Conservation (phyloP, 192 early-diverging fungal genomes). For the Entomortierella parvispora region DNA sequence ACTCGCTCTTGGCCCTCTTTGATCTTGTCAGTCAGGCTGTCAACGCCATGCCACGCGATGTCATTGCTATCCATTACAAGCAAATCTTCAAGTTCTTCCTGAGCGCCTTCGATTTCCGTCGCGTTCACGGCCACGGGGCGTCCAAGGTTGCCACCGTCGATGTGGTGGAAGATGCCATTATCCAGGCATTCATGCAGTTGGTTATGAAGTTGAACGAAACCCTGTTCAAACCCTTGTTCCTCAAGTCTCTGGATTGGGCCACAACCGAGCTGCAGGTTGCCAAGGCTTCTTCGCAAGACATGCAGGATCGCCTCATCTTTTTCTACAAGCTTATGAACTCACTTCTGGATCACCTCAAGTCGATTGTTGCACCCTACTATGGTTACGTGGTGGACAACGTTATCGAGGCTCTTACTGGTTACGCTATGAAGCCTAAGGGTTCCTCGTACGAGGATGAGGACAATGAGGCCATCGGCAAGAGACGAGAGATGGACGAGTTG, state of each 20-base stretch:
- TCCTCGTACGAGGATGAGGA: conserved; percentile 16
- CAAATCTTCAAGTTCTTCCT: conserved; percentile 92
- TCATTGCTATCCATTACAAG: conserved; percentile 77
- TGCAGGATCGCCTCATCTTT: conserved; percentile 50
- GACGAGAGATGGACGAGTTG: conserved; percentile 61
- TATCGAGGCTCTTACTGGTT: conserved; percentile 65
- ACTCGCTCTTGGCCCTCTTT: conserved; percentile 72
- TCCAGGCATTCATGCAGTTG: conserved; percentile 82
- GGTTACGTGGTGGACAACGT: conserved; percentile 77
- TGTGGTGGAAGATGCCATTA: conserved; percentile 72
- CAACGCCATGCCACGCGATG: conserved; percentile 67
- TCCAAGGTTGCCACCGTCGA: conserved; percentile 50
- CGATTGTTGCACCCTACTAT: conserved; percentile 80
- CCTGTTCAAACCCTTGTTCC: conserved; percentile 93
- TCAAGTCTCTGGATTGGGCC: conserved; percentile 87
- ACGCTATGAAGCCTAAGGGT: conserved; percentile 43
- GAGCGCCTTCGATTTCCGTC: conserved; percentile 66
- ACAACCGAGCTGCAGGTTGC: conserved; percentile 53
- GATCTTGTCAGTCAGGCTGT: conserved; percentile 75
- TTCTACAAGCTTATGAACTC: conserved; percentile 55
- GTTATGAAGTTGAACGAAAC: conserved; percentile 95
- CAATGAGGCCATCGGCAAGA: conserved; percentile 19
- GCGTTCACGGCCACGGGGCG: conserved; percentile 33
- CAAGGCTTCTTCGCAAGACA: conserved; percentile 31
- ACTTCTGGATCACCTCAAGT: conserved; percentile 60